Base-by-base conservation (phyloP, 306 rosid genomes). In the Lupinus albus region DNA sequence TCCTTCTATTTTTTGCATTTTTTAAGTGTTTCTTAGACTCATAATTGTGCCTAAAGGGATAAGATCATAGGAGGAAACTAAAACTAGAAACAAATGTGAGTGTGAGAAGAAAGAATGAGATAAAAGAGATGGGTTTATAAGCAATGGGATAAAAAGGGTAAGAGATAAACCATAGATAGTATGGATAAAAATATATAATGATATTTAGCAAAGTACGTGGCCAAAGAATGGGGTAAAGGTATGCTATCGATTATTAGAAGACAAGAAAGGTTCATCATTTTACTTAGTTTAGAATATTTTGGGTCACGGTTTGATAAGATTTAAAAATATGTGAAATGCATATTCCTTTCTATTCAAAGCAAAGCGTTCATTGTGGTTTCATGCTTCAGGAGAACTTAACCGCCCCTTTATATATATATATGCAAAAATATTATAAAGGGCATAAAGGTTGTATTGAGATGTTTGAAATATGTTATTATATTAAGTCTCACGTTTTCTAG, bases 281-380 rank as follows among this genome's bases (percentile, higher is more conserved):
- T 67, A 8, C 56, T 67, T 68, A 63, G 51, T 50, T 41, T 65
- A 17, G 51, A 49, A 16, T 11, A 44, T 53, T 53, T 21, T 45
- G 57, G 2, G 32, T 57, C 35, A 11, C 32, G 32, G 51, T 50
- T 30, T 60, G 57, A 60, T 50, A 18, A 61, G 55, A 63, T 33
- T 38, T 14, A 76, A 65, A 25, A 56, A 62, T 63, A 42, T 44
- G 54, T 8, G 14, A 53, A 76, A 50, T 69, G 67, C 64, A 15
- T 56, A 48, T 62, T 61, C 13, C 64, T 78, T 78, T 85, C 81
- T 82, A 78, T 85, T 83, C 77, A 75, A 85, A 80, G 91, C 86
- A 76, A 85, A 85, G 84, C 61, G 64, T 80, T 66, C 78, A 68
- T 61, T 64, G 75, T 72, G 69, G 44, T 64, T 74, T 71, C 9